These are phyloP conservation scores for Volvariella volvacea DNA, from an alignment of 1,284 basidiomycete species.

Conservation along the genomic window DNA sequence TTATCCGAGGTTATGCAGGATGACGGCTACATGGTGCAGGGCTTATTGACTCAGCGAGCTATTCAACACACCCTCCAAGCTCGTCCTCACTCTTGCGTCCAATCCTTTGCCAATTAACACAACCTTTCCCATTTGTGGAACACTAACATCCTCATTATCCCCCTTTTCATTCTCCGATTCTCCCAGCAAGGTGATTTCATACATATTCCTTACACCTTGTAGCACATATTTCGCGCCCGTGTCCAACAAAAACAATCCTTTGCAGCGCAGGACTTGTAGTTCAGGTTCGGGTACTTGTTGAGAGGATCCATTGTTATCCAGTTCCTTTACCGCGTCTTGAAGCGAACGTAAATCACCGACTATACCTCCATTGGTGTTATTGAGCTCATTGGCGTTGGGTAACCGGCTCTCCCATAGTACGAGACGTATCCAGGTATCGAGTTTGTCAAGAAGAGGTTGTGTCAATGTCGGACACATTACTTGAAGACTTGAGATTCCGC, in stretches of 20 bases:
- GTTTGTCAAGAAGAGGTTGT: slow-evolving; percentile 30
- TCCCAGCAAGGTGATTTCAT: slow-evolving; percentile 60
- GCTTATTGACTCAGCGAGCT: no score
- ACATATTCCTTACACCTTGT: slow-evolving; percentile 84
- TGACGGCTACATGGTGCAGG: no score
- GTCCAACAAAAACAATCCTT: slow-evolving; percentile 62
- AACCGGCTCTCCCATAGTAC: slow-evolving; percentile 71
- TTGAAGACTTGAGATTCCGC: slow-evolving; percentile 69
- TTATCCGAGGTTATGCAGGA: no score
- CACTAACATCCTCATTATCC: slow-evolving; percentile 20
- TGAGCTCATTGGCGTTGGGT: slow-evolving; percentile 18
- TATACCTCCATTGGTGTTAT: background rate
- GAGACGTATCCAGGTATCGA: slow-evolving; percentile 75
- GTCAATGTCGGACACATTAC: slow-evolving; percentile 58
- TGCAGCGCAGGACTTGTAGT: slow-evolving; percentile 73
- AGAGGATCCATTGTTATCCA: no score
- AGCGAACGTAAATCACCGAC: background rate
- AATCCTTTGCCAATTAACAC: slow-evolving; percentile 86
- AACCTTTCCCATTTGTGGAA: slow-evolving; percentile 65
- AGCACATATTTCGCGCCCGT: slow-evolving; percentile 61
- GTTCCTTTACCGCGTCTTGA: no score
- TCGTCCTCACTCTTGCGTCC: slow-evolving; percentile 41
- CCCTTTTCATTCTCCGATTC: slow-evolving; percentile 12
- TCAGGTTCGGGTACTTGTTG: slow-evolving; percentile 14
- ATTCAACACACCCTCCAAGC: slow-evolving; percentile 32